A percentile compares a stretch with the other conserved stretches of the same genome.
phyloP scores from a whole-genome alignment of 2,329 filamentous ascomycete genomes.

The Microdochium bolleyi region DNA sequence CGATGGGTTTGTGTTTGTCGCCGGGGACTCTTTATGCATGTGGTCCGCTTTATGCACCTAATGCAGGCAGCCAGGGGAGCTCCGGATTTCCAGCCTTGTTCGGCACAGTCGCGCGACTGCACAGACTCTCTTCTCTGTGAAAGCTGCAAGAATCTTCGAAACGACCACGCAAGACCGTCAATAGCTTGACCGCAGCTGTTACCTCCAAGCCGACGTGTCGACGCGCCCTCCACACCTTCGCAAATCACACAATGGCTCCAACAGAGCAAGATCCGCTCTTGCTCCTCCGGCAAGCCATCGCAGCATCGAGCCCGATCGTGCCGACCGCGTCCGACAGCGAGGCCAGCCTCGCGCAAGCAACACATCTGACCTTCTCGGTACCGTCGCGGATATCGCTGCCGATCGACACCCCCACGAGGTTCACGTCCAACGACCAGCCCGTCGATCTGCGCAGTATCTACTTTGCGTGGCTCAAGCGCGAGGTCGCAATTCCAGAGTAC shows the following conservation, averaged over 20 bases:
- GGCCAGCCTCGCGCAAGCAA: slow-evolving; percentile 65
- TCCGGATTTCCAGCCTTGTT: no score
- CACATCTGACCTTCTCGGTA: slow-evolving; percentile 66
- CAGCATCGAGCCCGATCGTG: slow-evolving; percentile 58
- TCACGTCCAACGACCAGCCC: slow-evolving; percentile 66
- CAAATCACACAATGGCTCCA: slow-evolving; percentile 41
- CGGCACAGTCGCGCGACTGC: no score
- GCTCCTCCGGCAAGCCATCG: slow-evolving; percentile 77
- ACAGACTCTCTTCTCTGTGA: background rate
- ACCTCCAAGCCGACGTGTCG: background rate
- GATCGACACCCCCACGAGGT: slow-evolving; percentile 72
- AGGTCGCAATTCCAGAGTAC: slow-evolving; percentile 84
- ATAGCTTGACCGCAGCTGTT: background rate
- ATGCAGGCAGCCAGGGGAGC: no score
- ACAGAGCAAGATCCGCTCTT: slow-evolving; percentile 68
- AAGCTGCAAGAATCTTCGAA: background rate
- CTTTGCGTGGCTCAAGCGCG: slow-evolving; percentile 92
- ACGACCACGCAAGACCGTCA: background rate
- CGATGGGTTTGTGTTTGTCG: no score
- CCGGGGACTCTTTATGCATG: no score
- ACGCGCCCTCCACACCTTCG: slow-evolving; percentile 4
- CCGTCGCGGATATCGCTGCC: slow-evolving; percentile 54
- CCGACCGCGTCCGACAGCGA: slow-evolving; percentile 67
- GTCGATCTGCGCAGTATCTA: slow-evolving; percentile 91
- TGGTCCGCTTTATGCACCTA: no score